Base-by-base conservation (phyloP, 2,329 filamentous ascomycete species). In the Colletotrichum falcatum region DNA sequence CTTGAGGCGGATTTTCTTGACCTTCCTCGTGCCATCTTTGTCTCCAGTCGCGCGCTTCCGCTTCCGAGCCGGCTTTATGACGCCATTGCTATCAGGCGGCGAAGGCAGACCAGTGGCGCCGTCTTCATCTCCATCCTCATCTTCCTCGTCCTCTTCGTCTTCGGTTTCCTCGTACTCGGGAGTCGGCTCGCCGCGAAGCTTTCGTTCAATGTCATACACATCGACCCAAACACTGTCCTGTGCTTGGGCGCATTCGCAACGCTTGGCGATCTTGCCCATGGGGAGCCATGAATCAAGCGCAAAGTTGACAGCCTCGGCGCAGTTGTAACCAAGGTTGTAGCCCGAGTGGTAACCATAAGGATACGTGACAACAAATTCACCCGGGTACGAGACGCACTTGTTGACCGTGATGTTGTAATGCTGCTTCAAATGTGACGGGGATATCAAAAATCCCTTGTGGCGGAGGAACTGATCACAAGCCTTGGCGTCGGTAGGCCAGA, bases 191-290 rank as follows among this genome's bases (percentile, higher is more conserved):
- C 96, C 96, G 61, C 95, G 90, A 56, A 98, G 83, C 79, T 97
- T 98, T 72, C 96, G 93, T 81, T 99, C 94, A 67, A 99, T 97
- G 76, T 98, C 96, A 69, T 94, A 91, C 5, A 98, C 94, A 78
- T 99, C 95, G 63, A 99, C 94, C 95, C 97, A 99, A 4, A 99
- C 96, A 77, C 95, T 98, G 83, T 99, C 96, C 71, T 97, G 91
- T 74, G 97, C 95, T 70, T 96, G 89, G 76, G 96, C 94, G 78
- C 96, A 99, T 77, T 98, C 92, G 81, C 96, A 99, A 80, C 96
- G 97, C 82, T 98, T 97, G 20, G 96, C 96, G 75, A 97, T 94
- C 76, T 94, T 94, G 28, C 95, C 96, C 85, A 96, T 98, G 61
- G 97, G 92, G 55, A 99, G 83, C 96, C 96, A 99, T 37, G 94